These are phyloP conservation scores for Metarhizium rileyi DNA, from an alignment of 2,329 filamentous ascomycete genomes.

Conservation along the genomic window DNA sequence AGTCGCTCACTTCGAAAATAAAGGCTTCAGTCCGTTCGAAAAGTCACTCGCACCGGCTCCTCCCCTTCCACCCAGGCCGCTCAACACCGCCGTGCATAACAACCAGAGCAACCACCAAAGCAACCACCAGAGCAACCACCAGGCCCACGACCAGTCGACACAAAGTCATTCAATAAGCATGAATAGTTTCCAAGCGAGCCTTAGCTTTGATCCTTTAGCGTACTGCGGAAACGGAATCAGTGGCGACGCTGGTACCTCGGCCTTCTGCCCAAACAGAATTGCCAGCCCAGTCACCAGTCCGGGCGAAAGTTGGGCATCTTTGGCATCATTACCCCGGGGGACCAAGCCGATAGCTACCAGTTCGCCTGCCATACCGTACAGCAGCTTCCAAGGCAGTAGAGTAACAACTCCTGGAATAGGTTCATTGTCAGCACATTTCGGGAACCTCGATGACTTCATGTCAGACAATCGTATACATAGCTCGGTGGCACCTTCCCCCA, in stretches of 20 bases:
- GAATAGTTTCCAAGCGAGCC: slow-evolving; percentile 8
- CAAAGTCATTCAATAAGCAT: slow-evolving; percentile 15
- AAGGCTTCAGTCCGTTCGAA: slow-evolving; percentile 23
- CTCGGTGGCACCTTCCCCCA: slow-evolving; percentile 14
- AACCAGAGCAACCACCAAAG: slow-evolving; percentile 4
- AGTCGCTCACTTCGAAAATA: slow-evolving; percentile 32
- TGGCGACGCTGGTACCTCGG: background rate
- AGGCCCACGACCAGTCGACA: slow-evolving; percentile 9
- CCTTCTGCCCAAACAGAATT: slow-evolving; percentile 17
- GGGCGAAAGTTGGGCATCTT: slow-evolving; percentile 22
- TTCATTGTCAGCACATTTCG: slow-evolving; percentile 20
- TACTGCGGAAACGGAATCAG: slow-evolving; percentile 7
- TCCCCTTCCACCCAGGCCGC: slow-evolving; percentile 25
- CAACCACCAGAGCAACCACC: background rate
- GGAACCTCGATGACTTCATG: slow-evolving; percentile 25
- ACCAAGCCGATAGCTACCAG: slow-evolving; percentile 23
- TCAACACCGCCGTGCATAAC: slow-evolving; percentile 15
- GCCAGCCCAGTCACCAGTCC: slow-evolving; percentile 23
- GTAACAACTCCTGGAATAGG: slow-evolving; percentile 18
- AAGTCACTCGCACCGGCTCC: slow-evolving; percentile 21
- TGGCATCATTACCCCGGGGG: slow-evolving; percentile 18
- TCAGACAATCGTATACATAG: slow-evolving; percentile 17
- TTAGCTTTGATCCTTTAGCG: slow-evolving; percentile 5
- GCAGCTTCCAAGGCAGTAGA: slow-evolving; percentile 21
- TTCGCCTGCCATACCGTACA: slow-evolving; percentile 20